Percentiles rank a stretch among this genome's conserved stretches.
These are phyloP conservation scores for Fusarium dlaminii DNA, from an alignment of 2,329 filamentous ascomycete species.

Conservation along the genomic window DNA sequence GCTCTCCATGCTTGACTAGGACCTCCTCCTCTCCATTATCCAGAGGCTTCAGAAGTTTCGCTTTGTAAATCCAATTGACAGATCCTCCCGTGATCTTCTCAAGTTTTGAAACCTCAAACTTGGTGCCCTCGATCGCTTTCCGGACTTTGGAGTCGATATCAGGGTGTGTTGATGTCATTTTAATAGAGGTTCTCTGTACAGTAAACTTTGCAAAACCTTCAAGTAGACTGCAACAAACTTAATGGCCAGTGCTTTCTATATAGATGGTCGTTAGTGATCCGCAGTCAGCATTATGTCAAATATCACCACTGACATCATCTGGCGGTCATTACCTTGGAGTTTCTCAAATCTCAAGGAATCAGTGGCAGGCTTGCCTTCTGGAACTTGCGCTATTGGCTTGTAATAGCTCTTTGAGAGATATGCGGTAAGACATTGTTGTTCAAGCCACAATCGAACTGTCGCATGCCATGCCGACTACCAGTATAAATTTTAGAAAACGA, in stretches of 20 bases:
- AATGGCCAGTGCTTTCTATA: accelerated
- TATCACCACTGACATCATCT: neutral
- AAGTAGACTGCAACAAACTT: neutral
- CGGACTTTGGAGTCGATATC: neutral
- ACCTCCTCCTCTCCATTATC: neutral
- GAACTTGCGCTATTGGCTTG: neutral
- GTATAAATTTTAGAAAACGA: neutral
- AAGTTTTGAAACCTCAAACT: neutral
- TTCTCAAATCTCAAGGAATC: neutral
- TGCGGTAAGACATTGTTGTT: neutral
- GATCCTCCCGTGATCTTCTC: neutral
- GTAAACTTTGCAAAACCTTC: neutral
- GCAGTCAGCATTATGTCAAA: slow-evolving; percentile 1
- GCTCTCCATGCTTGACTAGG: slow-evolving; percentile 7
- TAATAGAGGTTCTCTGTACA: neutral
- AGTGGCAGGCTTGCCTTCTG: neutral
- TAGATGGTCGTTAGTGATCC: neutral
- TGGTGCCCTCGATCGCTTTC: neutral
- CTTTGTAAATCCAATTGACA: slow-evolving; percentile 3
- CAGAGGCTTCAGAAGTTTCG: neutral
- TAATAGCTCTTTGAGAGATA: neutral
- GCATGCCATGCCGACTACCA: accelerated
- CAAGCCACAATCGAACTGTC: neutral
- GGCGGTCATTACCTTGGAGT: neutral
- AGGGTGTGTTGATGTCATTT: neutral